Conservation (phyloP, 148 eudicot genomes). For the Bassia scoparia region DNA sequence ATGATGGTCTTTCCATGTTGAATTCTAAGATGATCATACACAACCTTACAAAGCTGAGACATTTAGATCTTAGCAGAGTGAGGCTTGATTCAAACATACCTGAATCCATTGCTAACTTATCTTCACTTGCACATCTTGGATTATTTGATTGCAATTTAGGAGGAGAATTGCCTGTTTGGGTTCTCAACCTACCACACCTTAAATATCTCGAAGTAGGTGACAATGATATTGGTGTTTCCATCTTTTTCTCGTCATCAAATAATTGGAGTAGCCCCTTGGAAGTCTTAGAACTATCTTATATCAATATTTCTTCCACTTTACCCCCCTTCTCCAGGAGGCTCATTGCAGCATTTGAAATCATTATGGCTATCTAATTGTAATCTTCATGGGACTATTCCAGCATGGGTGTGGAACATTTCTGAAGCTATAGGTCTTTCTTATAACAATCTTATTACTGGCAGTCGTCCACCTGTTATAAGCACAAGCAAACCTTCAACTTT, state of each 20-base stretch:
- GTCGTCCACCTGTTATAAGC: background rate
- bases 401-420: conserved; percentile 7
- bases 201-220: background rate
- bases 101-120: background rate
- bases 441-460: no score
- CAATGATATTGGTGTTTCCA: background rate
- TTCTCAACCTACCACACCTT: background rate
- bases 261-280: background rate
- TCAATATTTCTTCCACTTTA: background rate
- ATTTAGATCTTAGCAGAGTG: background rate
- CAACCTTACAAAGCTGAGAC: conserved; percentile 15
- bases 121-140: background rate
- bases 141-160: no score
- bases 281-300: background rate
- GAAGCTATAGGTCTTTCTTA: no score
- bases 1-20: background rate
- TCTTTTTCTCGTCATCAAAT: background rate
- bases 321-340: background rate
- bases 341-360: background rate
- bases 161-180: background rate
- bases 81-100: background rate
- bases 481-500: no score
- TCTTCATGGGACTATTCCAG: background rate
- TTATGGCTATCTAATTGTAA: background rate
- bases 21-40: background rate